Evolutionary conservation across 2,329 filamentous ascomycete genomes (phyloP).

Genomic region (Pseudogymnoascus sp.): DNA sequence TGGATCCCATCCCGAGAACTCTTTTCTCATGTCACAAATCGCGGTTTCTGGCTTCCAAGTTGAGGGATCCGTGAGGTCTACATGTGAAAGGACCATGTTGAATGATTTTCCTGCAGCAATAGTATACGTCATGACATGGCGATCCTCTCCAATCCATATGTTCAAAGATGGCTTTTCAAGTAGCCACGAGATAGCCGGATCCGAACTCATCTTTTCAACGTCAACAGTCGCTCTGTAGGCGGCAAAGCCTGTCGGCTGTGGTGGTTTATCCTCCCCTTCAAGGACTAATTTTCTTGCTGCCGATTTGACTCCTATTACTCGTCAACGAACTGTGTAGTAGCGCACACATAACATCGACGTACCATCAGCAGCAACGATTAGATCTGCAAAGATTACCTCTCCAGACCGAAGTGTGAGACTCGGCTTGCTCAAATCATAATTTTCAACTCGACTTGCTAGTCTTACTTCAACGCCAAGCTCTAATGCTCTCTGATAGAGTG

Average conservation of each 20-base stretch:
- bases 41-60: constrained; percentile 26
- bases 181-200: constrained; percentile 34
- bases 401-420: constrained; percentile 24
- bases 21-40: constrained; percentile 29
- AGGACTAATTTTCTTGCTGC: constrained; percentile 20
- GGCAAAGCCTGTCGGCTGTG: constrained; percentile 32
- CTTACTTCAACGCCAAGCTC: constrained; percentile 24
- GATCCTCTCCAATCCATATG: constrained; percentile 36
- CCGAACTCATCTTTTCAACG: constrained; percentile 30
- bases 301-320: constrained; percentile 28
- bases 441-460: constrained; percentile 20
- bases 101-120: constrained; percentile 38
- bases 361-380: constrained; percentile 35
- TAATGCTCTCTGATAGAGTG: constrained; percentile 24
- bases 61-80: constrained; percentile 31
- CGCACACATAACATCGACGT: constrained; percentile 1
- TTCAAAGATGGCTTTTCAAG: constrained; percentile 31
- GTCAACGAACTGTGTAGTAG: background rate
- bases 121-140: constrained; percentile 41
- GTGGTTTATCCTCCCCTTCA: constrained; percentile 27
- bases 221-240: constrained; percentile 38
- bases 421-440: constrained; percentile 20
- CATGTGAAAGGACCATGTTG: constrained; percentile 41
- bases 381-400: constrained; percentile 23
- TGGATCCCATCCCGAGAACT: constrained; percentile 32